phyloP scores from a whole-genome alignment of 805 yeast genomes.

The Wickerhamomyces alni region DNA sequence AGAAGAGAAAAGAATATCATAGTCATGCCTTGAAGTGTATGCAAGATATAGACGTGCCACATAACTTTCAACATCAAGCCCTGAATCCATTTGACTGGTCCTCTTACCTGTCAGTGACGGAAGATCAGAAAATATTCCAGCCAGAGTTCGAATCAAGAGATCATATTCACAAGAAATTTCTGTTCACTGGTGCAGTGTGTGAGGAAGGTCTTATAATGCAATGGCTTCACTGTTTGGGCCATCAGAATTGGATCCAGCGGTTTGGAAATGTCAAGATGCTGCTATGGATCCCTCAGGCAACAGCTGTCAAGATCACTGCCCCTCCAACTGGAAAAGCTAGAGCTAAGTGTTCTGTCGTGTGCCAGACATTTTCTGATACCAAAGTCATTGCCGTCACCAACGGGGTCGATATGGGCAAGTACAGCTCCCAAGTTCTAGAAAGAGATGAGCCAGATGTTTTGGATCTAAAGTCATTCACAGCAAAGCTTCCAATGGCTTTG shows the following conservation, averaged over 20 bases:
- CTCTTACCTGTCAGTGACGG: conserved; percentile 45
- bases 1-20: conserved; percentile 34
- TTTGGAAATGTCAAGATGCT: conserved; percentile 74
- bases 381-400: conserved; percentile 46
- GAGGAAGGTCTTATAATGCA: conserved; percentile 72
- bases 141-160: conserved; percentile 32
- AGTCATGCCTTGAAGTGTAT: conserved; percentile 8
- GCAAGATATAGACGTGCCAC: background rate
- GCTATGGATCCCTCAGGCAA: conserved; percentile 54
- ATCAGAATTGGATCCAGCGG: conserved; percentile 67
- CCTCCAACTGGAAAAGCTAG: conserved; percentile 45
- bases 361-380: conserved; percentile 58
- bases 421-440: conserved; percentile 16
- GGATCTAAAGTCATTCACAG: conserved; percentile 25
- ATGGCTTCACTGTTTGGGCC: conserved; percentile 62
- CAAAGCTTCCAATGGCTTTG: conserved; percentile 28
- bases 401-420: conserved; percentile 13
- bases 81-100: conserved; percentile 67
- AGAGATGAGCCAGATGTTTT: conserved; percentile 27
- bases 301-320: conserved; percentile 59
- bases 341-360: conserved; percentile 55
- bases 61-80: conserved; percentile 27
- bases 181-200: conserved; percentile 52
- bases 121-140: conserved; percentile 36
- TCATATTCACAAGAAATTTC: conserved; percentile 44